Base-by-base conservation (phyloP, 2,329 filamentous ascomycete genomes). In the Penicillium sp. region DNA sequence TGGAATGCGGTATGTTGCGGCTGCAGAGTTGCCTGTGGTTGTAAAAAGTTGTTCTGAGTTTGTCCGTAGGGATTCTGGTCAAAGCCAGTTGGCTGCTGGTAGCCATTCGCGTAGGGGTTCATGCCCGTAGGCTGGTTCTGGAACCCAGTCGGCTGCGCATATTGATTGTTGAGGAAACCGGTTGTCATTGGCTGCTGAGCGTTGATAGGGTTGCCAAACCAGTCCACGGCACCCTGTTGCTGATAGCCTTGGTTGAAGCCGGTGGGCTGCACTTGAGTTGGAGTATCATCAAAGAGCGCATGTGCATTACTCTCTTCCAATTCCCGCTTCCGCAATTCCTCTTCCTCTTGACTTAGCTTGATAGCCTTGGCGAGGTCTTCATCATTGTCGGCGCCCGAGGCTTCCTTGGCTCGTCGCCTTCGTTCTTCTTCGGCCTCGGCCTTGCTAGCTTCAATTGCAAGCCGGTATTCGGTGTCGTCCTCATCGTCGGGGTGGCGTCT, bases 241-340 rank as follows among this genome's bases (percentile, higher is more conserved):
- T 97, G 92, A 69, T 99, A 99, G 43, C 93, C 93, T 77, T 96
- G 92, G 75, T 97, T 97, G 79, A 91, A 92, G 31, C 92, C 93
- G 13, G 92, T 97, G 36, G 85, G 86, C 75, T 92, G 91, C 31
- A 89, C 84, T 65, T 91, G 88, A 50, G 85, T 77, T 3, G 87
- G 81, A 23, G 82, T 80, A 64, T 96, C 90, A 65, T 96, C 92
- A 67, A 99, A 97, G n/a, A 99, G 82, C 18, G 91, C 87, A 44
- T 88, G 82, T 18, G 90, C 87, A 68, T 96, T 97, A 72, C 82
- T 88, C 56, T 93, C 88, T 71, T 97, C 93, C 50, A 96, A 79
- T 74, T 97, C 91, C 56, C 87, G 87, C 69, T 88, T 89, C 58
- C 94, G 87, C 62, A 92, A 81, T 26, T 81, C 79, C 63, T 97